phyloP scores from a whole-genome alignment of 2,329 filamentous ascomycete species.

The Arachnomyces sp. region DNA sequence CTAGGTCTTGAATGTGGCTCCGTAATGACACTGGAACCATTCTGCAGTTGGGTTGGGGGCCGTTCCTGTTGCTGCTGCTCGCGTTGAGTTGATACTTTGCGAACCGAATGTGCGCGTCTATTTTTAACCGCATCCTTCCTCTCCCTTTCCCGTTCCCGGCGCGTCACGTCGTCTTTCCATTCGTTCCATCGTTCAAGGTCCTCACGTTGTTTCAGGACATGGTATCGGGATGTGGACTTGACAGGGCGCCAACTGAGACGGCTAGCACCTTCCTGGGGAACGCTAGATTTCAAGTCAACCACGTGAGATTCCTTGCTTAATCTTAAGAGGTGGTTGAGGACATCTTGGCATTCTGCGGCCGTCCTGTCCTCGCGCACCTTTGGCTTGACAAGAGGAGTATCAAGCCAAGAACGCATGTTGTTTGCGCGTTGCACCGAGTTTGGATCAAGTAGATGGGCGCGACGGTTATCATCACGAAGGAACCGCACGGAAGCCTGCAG shows the following conservation, averaged over 20 bases:
- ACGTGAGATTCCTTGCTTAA: slow-evolving; percentile 35
- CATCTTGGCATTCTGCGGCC: slow-evolving; percentile 33
- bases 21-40: no score
- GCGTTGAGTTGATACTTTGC: no score
- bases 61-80: no score
- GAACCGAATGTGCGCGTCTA: slow-evolving; percentile 10
- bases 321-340: slow-evolving; percentile 36
- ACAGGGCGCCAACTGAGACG: slow-evolving; percentile 34
- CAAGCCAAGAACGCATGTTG: slow-evolving; percentile 37
- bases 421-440: slow-evolving; percentile 35
- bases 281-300: slow-evolving; percentile 31
- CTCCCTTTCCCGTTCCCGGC: slow-evolving; percentile 30
- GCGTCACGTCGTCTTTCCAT: slow-evolving; percentile 36
- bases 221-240: slow-evolving; percentile 37
- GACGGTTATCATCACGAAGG: slow-evolving; percentile 38
- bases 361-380: slow-evolving; percentile 25
- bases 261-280: slow-evolving; percentile 17
- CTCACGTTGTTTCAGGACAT: slow-evolving; percentile 38
- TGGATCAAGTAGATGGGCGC: slow-evolving; percentile 32
- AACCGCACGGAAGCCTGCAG: slow-evolving; percentile 41
- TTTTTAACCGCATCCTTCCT: slow-evolving; percentile 29
- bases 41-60: no score
- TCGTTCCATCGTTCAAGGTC: slow-evolving; percentile 40
- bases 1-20: no score
- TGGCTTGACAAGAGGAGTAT: slow-evolving; percentile 30